Percentiles rank a stretch among this genome's conserved stretches.
These are phyloP conservation scores for Croton laevigatus DNA, from an alignment of 441 rosid species.

Conservation along the genomic window DNA sequence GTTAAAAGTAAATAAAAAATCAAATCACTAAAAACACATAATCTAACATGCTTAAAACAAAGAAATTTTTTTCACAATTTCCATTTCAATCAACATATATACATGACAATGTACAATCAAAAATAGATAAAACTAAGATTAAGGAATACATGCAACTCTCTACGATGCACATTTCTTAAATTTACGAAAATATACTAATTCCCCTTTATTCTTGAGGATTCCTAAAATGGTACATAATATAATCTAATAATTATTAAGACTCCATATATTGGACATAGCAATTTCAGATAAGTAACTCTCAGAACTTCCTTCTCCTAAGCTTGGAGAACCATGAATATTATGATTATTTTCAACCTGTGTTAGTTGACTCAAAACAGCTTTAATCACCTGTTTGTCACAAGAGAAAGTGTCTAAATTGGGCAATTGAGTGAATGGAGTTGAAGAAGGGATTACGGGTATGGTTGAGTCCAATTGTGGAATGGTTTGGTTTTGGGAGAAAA, in stretches of 20 bases:
- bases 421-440: slow-evolving; percentile 11
- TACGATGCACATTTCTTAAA: not conserved
- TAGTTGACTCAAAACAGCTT: slow-evolving; percentile 41
- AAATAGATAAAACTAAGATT: not conserved
- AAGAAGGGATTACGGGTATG: slow-evolving; percentile 13
- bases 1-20: no score
- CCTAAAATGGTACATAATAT: no score
- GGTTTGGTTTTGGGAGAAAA: slow-evolving; percentile 33
- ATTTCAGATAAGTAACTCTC: slow-evolving; percentile 51
- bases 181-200: no score
- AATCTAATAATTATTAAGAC: slow-evolving; percentile 18
- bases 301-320: slow-evolving; percentile 41
- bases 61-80: no score
- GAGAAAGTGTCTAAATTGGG: slow-evolving; percentile 29
- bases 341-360: slow-evolving; percentile 29
- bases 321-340: slow-evolving; percentile 32
- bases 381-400: slow-evolving; percentile 38
- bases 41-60: no score
- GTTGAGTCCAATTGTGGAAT: slow-evolving; percentile 19
- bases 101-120: not conserved
- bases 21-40: no score
- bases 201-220: not conserved
- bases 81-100: no score
- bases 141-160: not conserved
- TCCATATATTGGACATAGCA: slow-evolving; percentile 44